phyloP scores from a whole-genome alignment of 768 basidiomycete species.

The Gloeophyllum trabeum region DNA sequence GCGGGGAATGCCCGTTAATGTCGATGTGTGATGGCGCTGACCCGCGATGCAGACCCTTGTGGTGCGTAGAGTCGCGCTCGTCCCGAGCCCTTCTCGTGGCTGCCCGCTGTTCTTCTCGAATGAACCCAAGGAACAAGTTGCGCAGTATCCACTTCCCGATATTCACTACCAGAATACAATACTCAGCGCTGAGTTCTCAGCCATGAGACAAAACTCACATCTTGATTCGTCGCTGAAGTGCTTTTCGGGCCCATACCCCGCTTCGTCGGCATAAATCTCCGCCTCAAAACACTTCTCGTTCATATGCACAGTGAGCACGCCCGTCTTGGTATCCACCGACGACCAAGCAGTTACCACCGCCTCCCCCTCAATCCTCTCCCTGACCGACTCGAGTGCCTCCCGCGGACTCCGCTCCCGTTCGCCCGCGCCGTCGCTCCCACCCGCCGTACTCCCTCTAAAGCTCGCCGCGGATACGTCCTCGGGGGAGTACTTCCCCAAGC shows the following conservation, averaged over 20 bases:
- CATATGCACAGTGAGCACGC: slow-evolving; percentile 79
- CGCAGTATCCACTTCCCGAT: slow-evolving; percentile 85
- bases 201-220: slow-evolving; percentile 36
- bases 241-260: slow-evolving; percentile 52
- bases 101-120: slow-evolving; percentile 50
- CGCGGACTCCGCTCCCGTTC: slow-evolving; percentile 54
- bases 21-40: slow-evolving; percentile 15
- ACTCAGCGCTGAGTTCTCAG: not conserved
- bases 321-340: slow-evolving; percentile 80
- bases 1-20: slow-evolving; percentile 11
- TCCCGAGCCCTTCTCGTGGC: slow-evolving; percentile 14
- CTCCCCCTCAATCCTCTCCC: slow-evolving; percentile 91
- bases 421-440: slow-evolving; percentile 20
- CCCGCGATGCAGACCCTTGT: slow-evolving; percentile 14
- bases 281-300: slow-evolving; percentile 87
- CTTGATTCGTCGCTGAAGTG: slow-evolving; percentile 70
- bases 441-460: slow-evolving; percentile 31
- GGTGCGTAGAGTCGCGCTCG: slow-evolving; percentile 7
- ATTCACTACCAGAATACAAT: slow-evolving; percentile 48
- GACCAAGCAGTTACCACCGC: slow-evolving; percentile 81
- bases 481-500: slow-evolving; percentile 56
- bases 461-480: slow-evolving; percentile 58
- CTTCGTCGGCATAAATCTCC: slow-evolving; percentile 91
- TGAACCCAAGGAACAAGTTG: slow-evolving; percentile 75
- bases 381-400: slow-evolving; percentile 79